Base-by-base conservation (phyloP, 768 basidiomycete species). In the Phylloporus scabripes region DNA sequence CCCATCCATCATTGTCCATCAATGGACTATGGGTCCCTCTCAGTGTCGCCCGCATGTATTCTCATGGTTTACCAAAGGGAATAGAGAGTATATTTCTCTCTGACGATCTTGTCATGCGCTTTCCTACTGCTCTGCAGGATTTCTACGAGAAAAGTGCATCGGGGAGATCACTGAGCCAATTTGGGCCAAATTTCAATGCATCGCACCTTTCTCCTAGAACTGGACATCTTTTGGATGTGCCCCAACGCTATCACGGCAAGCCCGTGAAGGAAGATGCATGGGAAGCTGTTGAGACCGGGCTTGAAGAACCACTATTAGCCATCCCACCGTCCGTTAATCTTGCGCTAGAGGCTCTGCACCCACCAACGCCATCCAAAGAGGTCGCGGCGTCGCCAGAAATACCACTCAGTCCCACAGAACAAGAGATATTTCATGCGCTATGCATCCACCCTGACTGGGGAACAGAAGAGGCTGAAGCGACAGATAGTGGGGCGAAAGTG, bases 21-120 rank as follows among this genome's bases (percentile, higher is more conserved):
- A 70, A 70, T 28, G 87, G 87, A 3, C 78, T 77, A 1, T 89
- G 87, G 87, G 81, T 81, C 0, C 80, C 86, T n/a, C 74, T 87
- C 24, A 56, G 65, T 24, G 72, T 79, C 51, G 75, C 78, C 28
- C 73, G 71, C 37, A 72, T 75, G 53, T 79, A 80, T 56, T 50
- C 60, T 21, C 48, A 33, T 46, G 58, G 42, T 26, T 49, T 65
- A 11, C 56, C 64, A n/a, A 39, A 43, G 12, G 69, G 65, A 33
- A 60, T 71, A 18, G 69, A 83, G 31, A 71, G 74, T 28, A 63
- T 76, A 3, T 88, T 89, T 65, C 69, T 87, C 33, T 79, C 78
- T 41, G 81, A 83, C 54, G 68, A 71, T 32, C 74, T 87, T 7
- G 78, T 76, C 42, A 78, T 80, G 61, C 73, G 74, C 6, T 87